Conservation (phyloP, 495 filamentous ascomycete genomes). For the Penicillium riverlandense region DNA sequence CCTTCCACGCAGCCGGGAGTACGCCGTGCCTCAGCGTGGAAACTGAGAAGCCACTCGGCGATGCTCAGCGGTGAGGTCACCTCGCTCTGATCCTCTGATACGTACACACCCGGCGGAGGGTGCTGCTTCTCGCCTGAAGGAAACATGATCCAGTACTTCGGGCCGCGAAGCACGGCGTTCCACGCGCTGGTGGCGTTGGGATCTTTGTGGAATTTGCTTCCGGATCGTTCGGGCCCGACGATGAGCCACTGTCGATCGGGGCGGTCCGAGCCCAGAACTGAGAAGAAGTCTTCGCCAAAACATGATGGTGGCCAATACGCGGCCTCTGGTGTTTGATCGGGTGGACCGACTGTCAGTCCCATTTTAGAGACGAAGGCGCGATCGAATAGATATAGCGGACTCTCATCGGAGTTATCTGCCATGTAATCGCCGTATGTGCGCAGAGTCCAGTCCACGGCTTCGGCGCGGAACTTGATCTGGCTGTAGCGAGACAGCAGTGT, state of each 20-base stretch:
- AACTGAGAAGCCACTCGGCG: slow-evolving; percentile 88
- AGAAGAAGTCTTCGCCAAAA: slow-evolving; percentile 86
- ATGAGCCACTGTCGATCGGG: slow-evolving; percentile 93
- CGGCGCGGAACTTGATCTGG: slow-evolving; percentile 69
- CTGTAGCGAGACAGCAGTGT: slow-evolving; percentile 56
- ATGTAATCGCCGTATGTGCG: slow-evolving; percentile 78
- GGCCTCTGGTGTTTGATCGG: slow-evolving; percentile 34
- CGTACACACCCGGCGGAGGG: slow-evolving; percentile 81
- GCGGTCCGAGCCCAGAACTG: slow-evolving; percentile 67
- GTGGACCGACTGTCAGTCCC: slow-evolving; percentile 53
- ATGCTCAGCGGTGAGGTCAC: slow-evolving; percentile 93
- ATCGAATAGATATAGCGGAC: slow-evolving; percentile 91
- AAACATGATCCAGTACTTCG: slow-evolving; percentile 99
- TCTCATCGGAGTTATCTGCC: slow-evolving; percentile 75
- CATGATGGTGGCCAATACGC: slow-evolving; percentile 80
- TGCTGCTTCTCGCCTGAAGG: slow-evolving; percentile 53
- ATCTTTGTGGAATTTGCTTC: slow-evolving; percentile 93
- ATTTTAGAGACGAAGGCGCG: slow-evolving; percentile 83
- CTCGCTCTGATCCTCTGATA: slow-evolving; percentile 87
- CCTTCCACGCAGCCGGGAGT: slow-evolving; percentile 80
- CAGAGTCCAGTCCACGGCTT: slow-evolving; percentile 90
- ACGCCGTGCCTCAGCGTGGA: slow-evolving; percentile 79
- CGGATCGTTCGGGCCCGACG: slow-evolving; percentile 80
- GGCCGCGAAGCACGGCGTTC: slow-evolving; percentile 88
- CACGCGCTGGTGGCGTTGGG: slow-evolving; percentile 77